A percentile compares a stretch with the other conserved stretches of the same genome.
phyloP scores from a whole-genome alignment of 805 yeast genomes.

The Schwanniomyces sp. region DNA sequence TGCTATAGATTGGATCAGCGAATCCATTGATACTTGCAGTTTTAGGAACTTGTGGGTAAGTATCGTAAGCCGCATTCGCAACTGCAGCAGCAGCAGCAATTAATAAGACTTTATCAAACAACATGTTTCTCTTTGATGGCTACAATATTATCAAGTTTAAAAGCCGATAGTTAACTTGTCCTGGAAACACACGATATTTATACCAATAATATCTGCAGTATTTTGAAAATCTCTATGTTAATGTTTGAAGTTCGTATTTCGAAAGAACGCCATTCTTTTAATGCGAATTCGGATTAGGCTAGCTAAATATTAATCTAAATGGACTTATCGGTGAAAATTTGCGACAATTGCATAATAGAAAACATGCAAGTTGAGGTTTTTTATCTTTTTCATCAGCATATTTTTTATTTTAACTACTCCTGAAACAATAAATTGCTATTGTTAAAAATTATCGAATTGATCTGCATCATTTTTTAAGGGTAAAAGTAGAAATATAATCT shows the following conservation, averaged over 20 bases:
- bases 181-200: no score
- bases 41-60: conserved; percentile 34
- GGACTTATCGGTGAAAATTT: not conserved
- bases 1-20: conserved; percentile 35
- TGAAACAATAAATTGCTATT: no score
- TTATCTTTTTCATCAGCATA: no score
- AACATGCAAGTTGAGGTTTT: no score
- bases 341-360: not conserved
- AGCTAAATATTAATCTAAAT: not conserved
- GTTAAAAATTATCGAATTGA: no score
- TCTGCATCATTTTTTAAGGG: no score
- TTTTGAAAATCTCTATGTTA: conserved; percentile 19
- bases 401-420: no score
- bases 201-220: conserved; percentile 10
- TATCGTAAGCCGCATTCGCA: conserved; percentile 24
- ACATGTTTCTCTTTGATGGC: conserved; percentile 19
- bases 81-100: conserved; percentile 13
- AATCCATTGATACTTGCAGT: conserved; percentile 44
- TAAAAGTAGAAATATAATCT: no score
- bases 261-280: not conserved
- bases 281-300: not conserved
- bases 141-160: no score
- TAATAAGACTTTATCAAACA: conserved; percentile 5
- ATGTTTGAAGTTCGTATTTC: conserved; percentile 5
- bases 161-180: no score